Evolutionary conservation across 2,329 filamentous ascomycete species (phyloP).

Genomic region (Xylaria arbuscula): DNA sequence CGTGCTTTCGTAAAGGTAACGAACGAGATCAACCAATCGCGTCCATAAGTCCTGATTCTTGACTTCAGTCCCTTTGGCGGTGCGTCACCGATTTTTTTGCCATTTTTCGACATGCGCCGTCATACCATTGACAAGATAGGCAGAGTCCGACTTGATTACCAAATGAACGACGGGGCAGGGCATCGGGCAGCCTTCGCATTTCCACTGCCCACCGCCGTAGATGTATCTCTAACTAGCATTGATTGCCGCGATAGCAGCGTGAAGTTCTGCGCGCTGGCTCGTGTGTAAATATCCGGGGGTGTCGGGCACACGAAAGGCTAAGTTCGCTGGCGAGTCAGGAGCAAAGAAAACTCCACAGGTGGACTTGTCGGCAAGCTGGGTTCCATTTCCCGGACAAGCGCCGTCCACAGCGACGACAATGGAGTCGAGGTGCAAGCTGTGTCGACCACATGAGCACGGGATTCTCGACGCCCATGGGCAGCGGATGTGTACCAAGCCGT

Average conservation of each 20-base stretch:
- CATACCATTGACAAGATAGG: conserved; percentile 37
- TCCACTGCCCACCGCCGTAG: conserved; percentile 26
- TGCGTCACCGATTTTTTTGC: conserved; percentile 32
- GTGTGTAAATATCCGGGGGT: background rate
- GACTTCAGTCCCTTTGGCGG: conserved; percentile 23
- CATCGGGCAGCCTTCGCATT: conserved; percentile 3
- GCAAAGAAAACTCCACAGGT: background rate
- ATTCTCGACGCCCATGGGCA: background rate
- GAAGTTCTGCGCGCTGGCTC: background rate
- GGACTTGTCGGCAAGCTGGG: background rate
- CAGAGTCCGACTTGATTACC: conserved; percentile 37
- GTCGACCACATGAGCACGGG: background rate
- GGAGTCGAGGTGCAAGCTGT: background rate
- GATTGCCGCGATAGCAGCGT: background rate
- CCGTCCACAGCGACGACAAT: background rate
- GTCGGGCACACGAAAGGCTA: background rate
- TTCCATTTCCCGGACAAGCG: background rate
- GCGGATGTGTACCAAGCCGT: background rate
- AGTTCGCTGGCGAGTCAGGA: background rate
- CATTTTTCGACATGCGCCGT: conserved; percentile 31
- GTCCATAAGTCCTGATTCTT: conserved; percentile 34
- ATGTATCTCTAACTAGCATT: background rate
- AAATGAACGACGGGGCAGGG: conserved; percentile 29
- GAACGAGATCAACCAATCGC: background rate
- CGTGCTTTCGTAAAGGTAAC: background rate